These are phyloP conservation scores for Macaranga tanarius DNA, from an alignment of 441 rosid genomes.

Conservation along the genomic window DNA sequence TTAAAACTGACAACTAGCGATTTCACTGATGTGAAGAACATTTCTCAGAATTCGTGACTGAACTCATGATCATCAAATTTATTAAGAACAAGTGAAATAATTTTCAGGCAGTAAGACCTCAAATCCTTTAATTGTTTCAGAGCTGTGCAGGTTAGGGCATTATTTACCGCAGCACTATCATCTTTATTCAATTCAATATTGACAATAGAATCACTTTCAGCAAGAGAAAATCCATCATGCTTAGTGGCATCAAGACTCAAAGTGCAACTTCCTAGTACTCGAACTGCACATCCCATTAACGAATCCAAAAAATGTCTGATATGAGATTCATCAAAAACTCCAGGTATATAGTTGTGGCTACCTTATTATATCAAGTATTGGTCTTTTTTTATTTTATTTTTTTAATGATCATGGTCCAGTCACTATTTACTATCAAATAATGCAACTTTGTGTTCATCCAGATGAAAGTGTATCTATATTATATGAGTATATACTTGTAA, in stretches of 20 bases:
- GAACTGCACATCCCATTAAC: conserved; percentile 84
- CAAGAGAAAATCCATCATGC: conserved; percentile 34
- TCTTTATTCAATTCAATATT: conserved; percentile 33
- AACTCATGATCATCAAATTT: conserved; percentile 83
- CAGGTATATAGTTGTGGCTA: conserved; percentile 71
- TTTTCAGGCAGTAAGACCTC: conserved; percentile 81
- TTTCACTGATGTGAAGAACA: conserved; percentile 73
- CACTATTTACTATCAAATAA: no score
- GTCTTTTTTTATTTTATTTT: no score
- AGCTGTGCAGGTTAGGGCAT: conserved; percentile 41
- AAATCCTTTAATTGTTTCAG: conserved; percentile 73
- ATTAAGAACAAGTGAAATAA: conserved; percentile 67
- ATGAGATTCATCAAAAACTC: conserved; percentile 75
- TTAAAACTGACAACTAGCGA: conserved; percentile 75
- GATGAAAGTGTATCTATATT: no score
- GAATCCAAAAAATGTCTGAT: conserved; percentile 74
- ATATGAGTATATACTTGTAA: no score
- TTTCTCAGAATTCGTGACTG: conserved; percentile 79
- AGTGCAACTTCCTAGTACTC: conserved; percentile 60
- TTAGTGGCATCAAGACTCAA: conserved; percentile 44
- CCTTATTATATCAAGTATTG: no score
- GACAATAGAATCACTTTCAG: conserved; percentile 21
- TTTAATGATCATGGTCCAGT: no score
- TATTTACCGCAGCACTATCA: conserved; percentile 32
- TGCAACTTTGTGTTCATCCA: no score